A percentile compares a stretch with the other conserved stretches of the same genome.
These are phyloP conservation scores for Lecanoromycetidae sp. DNA, from an alignment of 2,329 filamentous ascomycete species.

Conservation along the genomic window DNA sequence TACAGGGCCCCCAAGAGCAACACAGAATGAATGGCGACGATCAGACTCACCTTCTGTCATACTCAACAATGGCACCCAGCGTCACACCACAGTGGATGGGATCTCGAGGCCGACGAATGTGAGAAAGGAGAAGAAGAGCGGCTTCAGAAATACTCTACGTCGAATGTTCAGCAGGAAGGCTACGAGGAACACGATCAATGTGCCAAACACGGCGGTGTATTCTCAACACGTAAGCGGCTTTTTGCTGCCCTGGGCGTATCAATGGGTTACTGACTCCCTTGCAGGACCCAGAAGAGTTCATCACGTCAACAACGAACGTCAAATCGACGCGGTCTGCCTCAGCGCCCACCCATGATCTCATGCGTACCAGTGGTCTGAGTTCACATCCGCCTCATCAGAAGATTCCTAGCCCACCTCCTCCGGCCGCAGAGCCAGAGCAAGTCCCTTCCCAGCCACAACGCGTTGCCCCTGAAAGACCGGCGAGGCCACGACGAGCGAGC, in stretches of 20 bases:
- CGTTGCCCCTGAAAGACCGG: conserved; percentile 6
- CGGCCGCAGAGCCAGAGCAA: background rate
- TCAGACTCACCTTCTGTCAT: background rate
- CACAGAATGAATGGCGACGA: conserved; percentile 3
- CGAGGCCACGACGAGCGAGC: conserved; percentile 15
- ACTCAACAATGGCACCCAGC: background rate
- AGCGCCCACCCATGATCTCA: conserved; percentile 10
- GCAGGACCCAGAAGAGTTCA: conserved; percentile 16
- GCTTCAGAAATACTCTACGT: conserved; percentile 15
- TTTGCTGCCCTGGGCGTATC: no score
- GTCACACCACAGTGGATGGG: background rate
- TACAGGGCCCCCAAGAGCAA: background rate
- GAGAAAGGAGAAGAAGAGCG: conserved; percentile 14
- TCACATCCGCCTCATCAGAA: conserved; percentile 15
- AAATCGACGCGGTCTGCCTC: conserved; percentile 13
- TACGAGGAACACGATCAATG: conserved; percentile 12
- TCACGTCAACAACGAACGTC: conserved; percentile 15
- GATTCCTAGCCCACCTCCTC: background rate
- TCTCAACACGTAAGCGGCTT: conserved; percentile 11
- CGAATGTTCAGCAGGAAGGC: conserved; percentile 16
- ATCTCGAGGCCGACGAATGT: background rate
- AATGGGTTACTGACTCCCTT: background rate
- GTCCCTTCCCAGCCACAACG: conserved; percentile 7
- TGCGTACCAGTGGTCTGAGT: conserved; percentile 16
- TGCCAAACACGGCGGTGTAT: conserved; percentile 13